These are phyloP conservation scores for Moesziomyces parantarcticus DNA, from an alignment of 1,284 basidiomycete species.

Conservation along the genomic window DNA sequence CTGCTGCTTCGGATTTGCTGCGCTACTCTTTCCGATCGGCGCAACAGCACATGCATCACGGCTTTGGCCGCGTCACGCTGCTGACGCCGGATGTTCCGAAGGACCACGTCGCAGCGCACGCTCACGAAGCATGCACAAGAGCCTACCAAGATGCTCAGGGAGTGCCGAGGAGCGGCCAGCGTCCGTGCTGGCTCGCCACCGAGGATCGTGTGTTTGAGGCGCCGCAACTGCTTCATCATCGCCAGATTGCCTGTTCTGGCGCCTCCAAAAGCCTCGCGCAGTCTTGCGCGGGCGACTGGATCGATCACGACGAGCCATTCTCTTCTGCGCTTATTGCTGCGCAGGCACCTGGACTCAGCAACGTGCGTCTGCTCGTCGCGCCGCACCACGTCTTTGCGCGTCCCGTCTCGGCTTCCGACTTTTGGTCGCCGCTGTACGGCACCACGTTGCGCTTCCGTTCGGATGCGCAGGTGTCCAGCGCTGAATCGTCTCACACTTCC, in stretches of 20 bases:
- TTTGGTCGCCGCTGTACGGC: slow-evolving; percentile 34
- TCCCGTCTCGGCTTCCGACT: slow-evolving; percentile 29
- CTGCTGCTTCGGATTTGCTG: slow-evolving; percentile 21
- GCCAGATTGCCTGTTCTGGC: slow-evolving; percentile 18
- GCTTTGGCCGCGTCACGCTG: slow-evolving; percentile 27
- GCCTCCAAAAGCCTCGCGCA: too few species aligned
- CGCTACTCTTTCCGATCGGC: slow-evolving; percentile 40
- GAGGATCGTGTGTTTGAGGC: slow-evolving; percentile 14
- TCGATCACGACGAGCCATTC: neutral
- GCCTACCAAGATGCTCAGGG: slow-evolving; percentile 10
- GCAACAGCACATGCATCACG: slow-evolving; percentile 17
- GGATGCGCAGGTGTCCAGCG: neutral
- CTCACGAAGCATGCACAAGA: slow-evolving; percentile 8
- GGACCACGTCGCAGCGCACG: neutral
- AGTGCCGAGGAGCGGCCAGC: slow-evolving; percentile 7
- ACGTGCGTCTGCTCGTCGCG: slow-evolving; percentile 16
- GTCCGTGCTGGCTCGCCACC: slow-evolving; percentile 26
- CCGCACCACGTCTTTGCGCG: slow-evolving; percentile 27
- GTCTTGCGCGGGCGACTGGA: neutral
- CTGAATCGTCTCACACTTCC: neutral
- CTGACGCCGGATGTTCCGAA: slow-evolving; percentile 30
- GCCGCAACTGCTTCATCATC: slow-evolving; percentile 19
- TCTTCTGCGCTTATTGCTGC: slow-evolving; percentile 11
- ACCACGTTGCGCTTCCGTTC: slow-evolving; percentile 13
- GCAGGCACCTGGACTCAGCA: slow-evolving; percentile 6